Conservation (phyloP, 768 basidiomycete genomes). For the Termitomyces sp. region DNA sequence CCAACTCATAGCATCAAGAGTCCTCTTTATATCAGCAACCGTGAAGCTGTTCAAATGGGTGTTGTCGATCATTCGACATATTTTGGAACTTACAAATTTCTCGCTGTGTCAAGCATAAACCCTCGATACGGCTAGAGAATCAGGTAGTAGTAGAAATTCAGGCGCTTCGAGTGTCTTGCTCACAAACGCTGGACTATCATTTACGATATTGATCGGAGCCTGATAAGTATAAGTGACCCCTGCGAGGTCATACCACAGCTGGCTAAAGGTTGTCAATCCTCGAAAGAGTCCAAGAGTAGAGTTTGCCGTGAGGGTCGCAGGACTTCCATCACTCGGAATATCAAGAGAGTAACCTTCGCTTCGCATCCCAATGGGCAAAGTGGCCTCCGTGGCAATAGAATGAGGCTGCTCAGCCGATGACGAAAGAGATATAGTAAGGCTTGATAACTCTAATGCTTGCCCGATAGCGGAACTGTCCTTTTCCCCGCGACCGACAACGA, state of each 20-base stretch:
- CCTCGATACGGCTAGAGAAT: constrained; percentile 60
- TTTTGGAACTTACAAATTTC: constrained; percentile 54
- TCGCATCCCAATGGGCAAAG: constrained; percentile 40
- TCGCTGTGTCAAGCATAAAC: constrained; percentile 75
- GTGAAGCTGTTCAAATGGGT: constrained; percentile 39
- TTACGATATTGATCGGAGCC: constrained; percentile 49
- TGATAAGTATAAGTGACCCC: constrained; percentile 46
- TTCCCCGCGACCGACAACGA: constrained; percentile 55
- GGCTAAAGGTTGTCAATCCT: constrained; percentile 73
- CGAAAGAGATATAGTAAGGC: constrained; percentile 38
- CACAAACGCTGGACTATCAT: constrained; percentile 64
- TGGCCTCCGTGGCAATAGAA: constrained; percentile 49
- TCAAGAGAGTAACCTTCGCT: constrained; percentile 57
- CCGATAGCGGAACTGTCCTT: constrained; percentile 33
- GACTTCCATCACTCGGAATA: constrained; percentile 47
- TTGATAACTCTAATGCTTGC: constrained; percentile 34
- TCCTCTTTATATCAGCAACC: constrained; percentile 58
- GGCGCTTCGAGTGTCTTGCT: constrained; percentile 15
- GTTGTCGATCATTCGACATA: not conserved
- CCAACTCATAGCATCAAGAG: constrained; percentile 72
- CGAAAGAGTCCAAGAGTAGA: constrained; percentile 64
- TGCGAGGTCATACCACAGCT: constrained; percentile 55
- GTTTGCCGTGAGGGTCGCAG: constrained; percentile 53
- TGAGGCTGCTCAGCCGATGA: constrained; percentile 22
- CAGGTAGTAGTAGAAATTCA: not conserved